Percentiles rank a stretch among this genome's conserved stretches.
phyloP scores from a whole-genome alignment of 768 basidiomycete genomes.

The Baorangia bicolor region DNA sequence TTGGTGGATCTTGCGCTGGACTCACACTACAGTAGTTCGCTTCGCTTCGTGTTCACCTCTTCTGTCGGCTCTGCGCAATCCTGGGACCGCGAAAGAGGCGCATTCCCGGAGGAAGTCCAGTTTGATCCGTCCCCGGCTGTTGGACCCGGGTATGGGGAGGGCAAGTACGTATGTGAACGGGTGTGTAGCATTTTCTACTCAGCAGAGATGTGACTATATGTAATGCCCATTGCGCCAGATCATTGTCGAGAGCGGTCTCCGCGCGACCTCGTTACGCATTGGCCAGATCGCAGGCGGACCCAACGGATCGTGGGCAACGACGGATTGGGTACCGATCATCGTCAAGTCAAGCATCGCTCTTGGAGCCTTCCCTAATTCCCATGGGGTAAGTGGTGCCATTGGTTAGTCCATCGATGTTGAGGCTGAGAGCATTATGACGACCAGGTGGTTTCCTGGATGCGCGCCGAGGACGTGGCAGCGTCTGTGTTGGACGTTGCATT shows the following conservation, averaged over 20 bases:
- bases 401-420: not conserved
- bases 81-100: constrained; percentile 22
- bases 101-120: constrained; percentile 34
- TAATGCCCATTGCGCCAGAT: constrained; percentile 13
- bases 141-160: constrained; percentile 38
- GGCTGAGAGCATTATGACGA: not conserved
- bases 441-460: constrained; percentile 38
- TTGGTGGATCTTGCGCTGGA: constrained; percentile 35
- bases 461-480: constrained; percentile 35
- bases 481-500: constrained; percentile 36
- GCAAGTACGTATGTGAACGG: constrained; percentile 39
- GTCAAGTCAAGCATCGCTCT: constrained; percentile 32
- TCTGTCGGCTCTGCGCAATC: constrained; percentile 20
- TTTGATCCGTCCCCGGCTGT: constrained; percentile 26
- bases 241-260: constrained; percentile 25
- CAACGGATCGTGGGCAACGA: constrained; percentile 36
- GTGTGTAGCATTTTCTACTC: constrained; percentile 23
- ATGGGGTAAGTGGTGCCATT: constrained; percentile 29
- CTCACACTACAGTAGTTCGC: constrained; percentile 15
- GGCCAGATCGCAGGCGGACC: constrained; percentile 35
- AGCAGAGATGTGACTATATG: no score
- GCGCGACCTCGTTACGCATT: constrained; percentile 28
- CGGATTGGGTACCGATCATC: constrained; percentile 37
- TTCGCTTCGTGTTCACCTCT: constrained; percentile 28
- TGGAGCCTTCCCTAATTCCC: constrained; percentile 32